Conservation (phyloP, 331 rosid genomes). For the Pyrus hybrid region DNA sequence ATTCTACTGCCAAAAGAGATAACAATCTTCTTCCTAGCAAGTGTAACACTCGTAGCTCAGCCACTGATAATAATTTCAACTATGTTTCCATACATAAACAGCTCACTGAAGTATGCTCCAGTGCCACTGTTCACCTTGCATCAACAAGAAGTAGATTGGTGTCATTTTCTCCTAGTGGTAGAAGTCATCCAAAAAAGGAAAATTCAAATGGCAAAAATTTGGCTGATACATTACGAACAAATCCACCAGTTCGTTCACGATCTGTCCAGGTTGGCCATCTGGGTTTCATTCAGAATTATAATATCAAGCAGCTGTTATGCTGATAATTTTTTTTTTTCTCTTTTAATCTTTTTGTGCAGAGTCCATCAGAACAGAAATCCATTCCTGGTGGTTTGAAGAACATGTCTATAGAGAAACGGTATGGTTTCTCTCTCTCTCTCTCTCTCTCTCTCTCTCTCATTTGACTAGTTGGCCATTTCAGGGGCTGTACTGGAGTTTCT, state of each 20-base stretch:
- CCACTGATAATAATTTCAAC: not conserved
- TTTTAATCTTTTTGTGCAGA: not conserved
- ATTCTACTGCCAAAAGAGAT: not conserved
- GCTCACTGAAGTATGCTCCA: not conserved
- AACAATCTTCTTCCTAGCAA: conserved; percentile 6
- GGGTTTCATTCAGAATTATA: not conserved
- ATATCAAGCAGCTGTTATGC: not conserved
- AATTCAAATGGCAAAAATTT: not conserved
- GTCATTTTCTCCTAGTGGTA: conserved; percentile 3
- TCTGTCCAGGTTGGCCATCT: conserved; percentile 13
- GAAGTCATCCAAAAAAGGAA: conserved; percentile 1
- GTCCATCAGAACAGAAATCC: not conserved
- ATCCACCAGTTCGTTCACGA: not conserved
- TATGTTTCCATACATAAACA: not conserved
- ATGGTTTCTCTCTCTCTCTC: not conserved
- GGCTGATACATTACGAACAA: not conserved
- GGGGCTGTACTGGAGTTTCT: conserved; percentile 2
- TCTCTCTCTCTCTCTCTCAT: not conserved
- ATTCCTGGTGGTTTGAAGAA: conserved; percentile 2
- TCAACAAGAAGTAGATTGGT: conserved; percentile 6
- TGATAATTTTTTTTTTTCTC: not conserved
- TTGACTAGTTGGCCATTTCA: not conserved
- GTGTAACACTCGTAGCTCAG: not conserved
- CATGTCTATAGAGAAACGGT: conserved; percentile 12
- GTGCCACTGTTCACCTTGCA: conserved; percentile 6